Evolutionary conservation across 2,329 filamentous ascomycete species (phyloP).

Genomic region (Calonectria pteridis): DNA sequence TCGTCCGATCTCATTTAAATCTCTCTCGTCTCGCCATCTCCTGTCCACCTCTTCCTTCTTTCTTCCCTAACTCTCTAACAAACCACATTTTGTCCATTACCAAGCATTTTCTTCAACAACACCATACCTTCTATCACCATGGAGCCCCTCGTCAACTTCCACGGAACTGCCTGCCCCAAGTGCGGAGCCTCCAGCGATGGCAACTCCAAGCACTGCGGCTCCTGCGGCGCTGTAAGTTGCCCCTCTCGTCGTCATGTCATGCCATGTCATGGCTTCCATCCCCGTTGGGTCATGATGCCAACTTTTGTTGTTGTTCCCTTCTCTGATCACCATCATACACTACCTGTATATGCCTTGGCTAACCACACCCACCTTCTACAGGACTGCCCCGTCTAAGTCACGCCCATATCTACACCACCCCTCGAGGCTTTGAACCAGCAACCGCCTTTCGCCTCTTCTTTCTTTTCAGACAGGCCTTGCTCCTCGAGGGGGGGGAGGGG

Average conservation of each 20-base stretch:
- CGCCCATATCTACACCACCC: background rate
- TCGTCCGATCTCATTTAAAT: conserved; percentile 12
- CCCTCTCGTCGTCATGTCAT: background rate
- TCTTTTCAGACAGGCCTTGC: background rate
- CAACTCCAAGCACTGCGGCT: conserved; percentile 64
- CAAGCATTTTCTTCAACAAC: background rate
- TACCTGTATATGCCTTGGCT: conserved; percentile 5
- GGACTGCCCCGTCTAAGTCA: conserved; percentile 45
- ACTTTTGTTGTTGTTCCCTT: background rate
- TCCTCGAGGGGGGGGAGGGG: background rate
- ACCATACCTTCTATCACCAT: conserved; percentile 33
- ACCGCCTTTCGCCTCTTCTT: background rate
- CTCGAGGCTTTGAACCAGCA: background rate
- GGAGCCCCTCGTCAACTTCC: conserved; percentile 52
- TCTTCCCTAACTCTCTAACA: background rate
- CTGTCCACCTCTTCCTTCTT: background rate
- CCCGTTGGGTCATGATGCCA: background rate
- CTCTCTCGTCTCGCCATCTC: background rate
- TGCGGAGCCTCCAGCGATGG: conserved; percentile 62
- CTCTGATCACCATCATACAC: background rate
- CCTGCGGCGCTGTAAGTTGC: conserved; percentile 68
- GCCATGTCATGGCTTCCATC: background rate
- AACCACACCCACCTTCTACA: conserved; percentile 11
- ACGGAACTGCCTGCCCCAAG: conserved; percentile 65
- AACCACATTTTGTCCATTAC: conserved; percentile 3